phyloP scores from a whole-genome alignment of 1,284 basidiomycete species.

The Marasmius tenuissimus region DNA sequence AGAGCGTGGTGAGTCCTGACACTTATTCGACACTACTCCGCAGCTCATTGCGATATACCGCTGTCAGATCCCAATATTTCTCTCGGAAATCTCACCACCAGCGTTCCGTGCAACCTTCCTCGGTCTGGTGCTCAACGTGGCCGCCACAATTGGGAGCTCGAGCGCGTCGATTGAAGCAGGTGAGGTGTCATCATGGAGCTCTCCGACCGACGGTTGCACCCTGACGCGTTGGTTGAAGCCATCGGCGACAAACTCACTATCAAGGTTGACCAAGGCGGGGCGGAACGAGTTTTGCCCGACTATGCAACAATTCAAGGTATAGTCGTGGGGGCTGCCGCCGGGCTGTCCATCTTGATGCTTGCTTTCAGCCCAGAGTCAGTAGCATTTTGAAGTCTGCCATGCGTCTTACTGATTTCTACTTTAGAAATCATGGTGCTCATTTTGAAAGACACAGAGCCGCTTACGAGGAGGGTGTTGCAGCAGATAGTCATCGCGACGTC shows the following conservation, averaged over 20 bases:
- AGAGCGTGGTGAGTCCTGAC: slow-evolving; percentile 13
- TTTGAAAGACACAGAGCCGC: background rate
- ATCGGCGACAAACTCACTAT: background rate
- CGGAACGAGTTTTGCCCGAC: background rate
- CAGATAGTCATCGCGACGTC: too few species aligned
- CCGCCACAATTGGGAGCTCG: slow-evolving; percentile 87
- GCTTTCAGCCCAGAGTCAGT: background rate
- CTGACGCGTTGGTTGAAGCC: background rate
- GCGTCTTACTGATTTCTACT: background rate
- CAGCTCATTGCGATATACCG: background rate
- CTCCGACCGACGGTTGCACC: background rate
- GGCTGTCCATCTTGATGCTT: background rate
- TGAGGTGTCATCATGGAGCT: slow-evolving; percentile 32
- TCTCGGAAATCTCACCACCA: slow-evolving; percentile 90
- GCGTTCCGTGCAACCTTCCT: slow-evolving; percentile 94
- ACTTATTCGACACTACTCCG: background rate
- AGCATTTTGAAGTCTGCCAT: background rate
- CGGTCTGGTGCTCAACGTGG: slow-evolving; percentile 88
- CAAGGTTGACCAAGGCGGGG: background rate
- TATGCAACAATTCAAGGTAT: background rate
- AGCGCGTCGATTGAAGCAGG: slow-evolving; percentile 91
- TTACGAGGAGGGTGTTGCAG: background rate
- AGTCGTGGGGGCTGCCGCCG: background rate
- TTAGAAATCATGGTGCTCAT: background rate
- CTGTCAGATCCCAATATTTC: slow-evolving; percentile 70